Evolutionary conservation across 2,329 filamentous ascomycete species (phyloP).

Genomic region (Trichoderma koningiopsis): DNA sequence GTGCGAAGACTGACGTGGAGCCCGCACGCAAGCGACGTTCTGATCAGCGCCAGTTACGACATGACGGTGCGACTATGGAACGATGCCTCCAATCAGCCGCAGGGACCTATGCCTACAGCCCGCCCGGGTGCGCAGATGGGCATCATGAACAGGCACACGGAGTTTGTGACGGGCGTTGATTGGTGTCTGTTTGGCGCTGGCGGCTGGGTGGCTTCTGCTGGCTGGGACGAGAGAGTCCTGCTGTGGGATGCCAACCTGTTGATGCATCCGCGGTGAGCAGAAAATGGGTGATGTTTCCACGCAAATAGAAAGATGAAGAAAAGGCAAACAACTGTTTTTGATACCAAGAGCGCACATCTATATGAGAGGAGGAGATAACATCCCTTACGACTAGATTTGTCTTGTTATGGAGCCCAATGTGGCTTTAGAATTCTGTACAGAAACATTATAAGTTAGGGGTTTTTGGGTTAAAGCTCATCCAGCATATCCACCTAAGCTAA

Average conservation of each 20-base stretch:
- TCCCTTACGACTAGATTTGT: neutral
- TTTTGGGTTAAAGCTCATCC: neutral
- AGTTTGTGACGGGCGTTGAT: conserved; percentile 94
- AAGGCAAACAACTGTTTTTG: neutral
- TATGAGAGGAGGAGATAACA: neutral
- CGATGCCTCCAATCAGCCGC: conserved; percentile 60
- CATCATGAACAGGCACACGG: conserved; percentile 88
- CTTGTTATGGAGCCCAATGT: neutral
- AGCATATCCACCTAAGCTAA: neutral
- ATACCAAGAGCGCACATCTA: conserved; percentile 1
- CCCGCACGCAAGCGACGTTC: conserved; percentile 84
- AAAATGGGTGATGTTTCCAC: neutral
- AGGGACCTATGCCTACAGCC: conserved; percentile 40
- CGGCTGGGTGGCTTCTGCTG: conserved; percentile 92
- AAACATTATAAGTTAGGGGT: neutral
- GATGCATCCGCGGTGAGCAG: conserved; percentile 35
- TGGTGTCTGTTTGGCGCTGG: conserved; percentile 97
- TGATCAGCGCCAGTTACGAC: conserved; percentile 91
- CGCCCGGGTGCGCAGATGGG: conserved; percentile 72
- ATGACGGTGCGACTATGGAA: conserved; percentile 97
- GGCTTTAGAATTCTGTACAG: neutral
- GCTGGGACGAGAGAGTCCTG: conserved; percentile 89
- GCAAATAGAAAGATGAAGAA: neutral
- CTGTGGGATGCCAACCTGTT: conserved; percentile 82
- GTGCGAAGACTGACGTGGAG: conserved; percentile 87